Evolutionary conservation across 1,284 basidiomycete species (phyloP), one percentile per base, ranked within the genome.

Genomic region (Rhodotorula sp.): DNA sequence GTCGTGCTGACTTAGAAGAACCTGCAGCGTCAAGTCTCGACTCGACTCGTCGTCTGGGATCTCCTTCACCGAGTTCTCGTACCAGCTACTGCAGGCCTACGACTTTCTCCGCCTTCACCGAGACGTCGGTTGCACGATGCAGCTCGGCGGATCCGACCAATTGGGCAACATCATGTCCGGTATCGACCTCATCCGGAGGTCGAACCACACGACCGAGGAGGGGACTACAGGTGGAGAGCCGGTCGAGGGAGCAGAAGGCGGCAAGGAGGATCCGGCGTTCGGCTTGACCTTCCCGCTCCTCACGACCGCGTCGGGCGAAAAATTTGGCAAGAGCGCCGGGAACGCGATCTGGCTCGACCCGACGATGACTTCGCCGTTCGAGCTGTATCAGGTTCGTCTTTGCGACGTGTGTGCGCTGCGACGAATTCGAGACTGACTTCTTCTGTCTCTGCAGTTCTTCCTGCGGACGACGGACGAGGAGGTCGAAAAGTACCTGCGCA

Each of bases 251-350:
- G 54, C 62, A 4, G 62, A 75, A 20, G 77, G 79, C 33, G 63
- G 48, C 29, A 60, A 68, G 42, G 73, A 75, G n/a, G 71, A 84
- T 55, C 83, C 84, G 59, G 91, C 88, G 0, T 98, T 87, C 80
- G 95, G 94, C 0, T 81, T 99, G 57, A 99, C 95, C 0, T 91
- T 95, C 8, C 95, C 95, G 10, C 83, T 99, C n/a, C 84, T 99
- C 42, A 95, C 93, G 1, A 96, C 92, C 0, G 84, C 89, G 0
- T 85, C 85, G 0, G 96, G 96, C 3, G 91, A 93, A 77, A 99
- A 99, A 83, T 96, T 99, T 80, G 96, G 96, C 20, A 99, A 99
- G 84, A 92, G 90, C 73, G 91, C 93, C 0, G 95, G 95, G 1
- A 99, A 98, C 78, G 95, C 96, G 0, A 83, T 99, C 0, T 98